Evolutionary conservation across 1,139 yeast species (phyloP).

Genomic region (Kodamaea alishanica): DNA sequence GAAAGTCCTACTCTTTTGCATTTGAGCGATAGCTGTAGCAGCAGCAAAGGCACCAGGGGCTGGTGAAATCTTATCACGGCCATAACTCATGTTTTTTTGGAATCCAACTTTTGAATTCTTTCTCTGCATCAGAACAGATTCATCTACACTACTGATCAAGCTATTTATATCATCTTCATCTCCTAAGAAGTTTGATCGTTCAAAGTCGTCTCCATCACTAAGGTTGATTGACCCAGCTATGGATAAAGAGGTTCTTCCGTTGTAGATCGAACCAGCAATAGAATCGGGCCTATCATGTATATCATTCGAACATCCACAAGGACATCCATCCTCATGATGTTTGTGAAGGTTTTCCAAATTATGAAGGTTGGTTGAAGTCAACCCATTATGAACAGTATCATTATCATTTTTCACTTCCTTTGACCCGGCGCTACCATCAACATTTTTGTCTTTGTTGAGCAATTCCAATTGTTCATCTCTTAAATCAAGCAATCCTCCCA

Average conservation of each 20-base stretch:
- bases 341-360: conserved; percentile 7
- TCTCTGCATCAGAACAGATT: conserved; percentile 7
- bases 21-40: conserved; percentile 61
- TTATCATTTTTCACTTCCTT: neutral
- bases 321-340: conserved; percentile 49
- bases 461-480: conserved; percentile 56
- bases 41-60: conserved; percentile 80
- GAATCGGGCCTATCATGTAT: conserved; percentile 64
- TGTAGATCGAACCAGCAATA: conserved; percentile 54
- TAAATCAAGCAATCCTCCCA: conserved; percentile 49
- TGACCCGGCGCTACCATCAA: too few relatives aligned
- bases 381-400: conserved; percentile 1
- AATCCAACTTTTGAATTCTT: conserved; percentile 8
- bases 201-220: conserved; percentile 30
- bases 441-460: conserved; percentile 12
- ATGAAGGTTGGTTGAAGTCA: conserved; percentile 11
- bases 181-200: neutral
- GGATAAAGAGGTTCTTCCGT: conserved; percentile 23
- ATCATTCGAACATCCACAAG: conserved; percentile 53
- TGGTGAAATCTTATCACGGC: conserved; percentile 38
- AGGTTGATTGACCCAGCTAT: conserved; percentile 38
- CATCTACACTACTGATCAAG: conserved; percentile 29
- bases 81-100: conserved; percentile 31
- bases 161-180: conserved; percentile 39
- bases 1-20: conserved; percentile 37